Conservation (phyloP, 176 grass and related monocot genomes). For the Tillandsia fasciculata region DNA sequence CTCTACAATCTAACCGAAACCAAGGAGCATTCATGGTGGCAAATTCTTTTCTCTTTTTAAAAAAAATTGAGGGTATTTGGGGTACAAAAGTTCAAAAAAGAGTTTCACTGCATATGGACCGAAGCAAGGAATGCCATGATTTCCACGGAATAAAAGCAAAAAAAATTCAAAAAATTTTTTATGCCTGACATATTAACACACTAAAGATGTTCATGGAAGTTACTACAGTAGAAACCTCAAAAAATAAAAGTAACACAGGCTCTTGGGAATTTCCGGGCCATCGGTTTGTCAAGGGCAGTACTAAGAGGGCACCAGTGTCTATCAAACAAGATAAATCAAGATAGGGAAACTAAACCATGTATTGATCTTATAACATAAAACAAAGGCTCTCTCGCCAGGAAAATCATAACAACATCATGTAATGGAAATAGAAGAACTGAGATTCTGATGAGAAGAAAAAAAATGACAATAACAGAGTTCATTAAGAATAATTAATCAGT, state of each 20-base stretch:
- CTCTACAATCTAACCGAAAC: too few relatives aligned
- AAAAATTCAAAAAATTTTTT: background rate
- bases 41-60: too few relatives aligned
- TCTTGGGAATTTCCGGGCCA: background rate
- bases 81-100: too few relatives aligned
- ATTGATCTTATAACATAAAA: background rate
- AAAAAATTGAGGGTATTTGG: too few relatives aligned
- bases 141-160: too few relatives aligned
- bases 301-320: too few relatives aligned
- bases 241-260: background rate
- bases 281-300: too few relatives aligned
- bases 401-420: background rate
- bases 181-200: background rate
- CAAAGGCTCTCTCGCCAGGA: background rate
- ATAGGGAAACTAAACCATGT: background rate
- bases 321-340: background rate
- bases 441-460: too few relatives aligned
- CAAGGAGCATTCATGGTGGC: too few relatives aligned
- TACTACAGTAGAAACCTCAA: background rate
- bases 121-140: too few relatives aligned
- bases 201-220: background rate
- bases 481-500: background rate
- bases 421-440: too few relatives aligned
- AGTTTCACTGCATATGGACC: too few relatives aligned
- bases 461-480: background rate